These are phyloP conservation scores for Cadophora luteo-olivacea DNA, from an alignment of 2,329 filamentous ascomycete genomes.

Conservation along the genomic window DNA sequence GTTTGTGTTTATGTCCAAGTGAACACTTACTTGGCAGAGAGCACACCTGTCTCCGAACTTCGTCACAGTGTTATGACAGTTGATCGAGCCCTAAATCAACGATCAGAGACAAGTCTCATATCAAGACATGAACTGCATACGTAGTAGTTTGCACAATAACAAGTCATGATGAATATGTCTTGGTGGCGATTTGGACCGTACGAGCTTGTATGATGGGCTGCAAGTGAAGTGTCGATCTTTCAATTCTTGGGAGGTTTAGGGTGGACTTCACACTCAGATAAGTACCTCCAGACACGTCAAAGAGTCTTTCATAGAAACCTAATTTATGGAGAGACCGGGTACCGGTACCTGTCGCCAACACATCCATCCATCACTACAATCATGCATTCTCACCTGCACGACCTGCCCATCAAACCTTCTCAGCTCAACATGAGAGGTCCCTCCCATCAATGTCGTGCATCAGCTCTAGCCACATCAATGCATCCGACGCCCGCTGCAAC, in stretches of 20 bases:
- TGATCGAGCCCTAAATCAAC: slow-evolving; percentile 44
- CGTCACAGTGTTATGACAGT: slow-evolving; percentile 48
- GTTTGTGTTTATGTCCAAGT: background rate
- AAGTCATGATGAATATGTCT: slow-evolving; percentile 41
- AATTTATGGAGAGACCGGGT: background rate
- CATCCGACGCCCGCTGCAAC: slow-evolving; percentile 12
- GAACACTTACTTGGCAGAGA: slow-evolving; percentile 45
- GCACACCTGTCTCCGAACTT: slow-evolving; percentile 49
- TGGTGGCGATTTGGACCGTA: slow-evolving; percentile 13
- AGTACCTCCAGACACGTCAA: slow-evolving; percentile 19
- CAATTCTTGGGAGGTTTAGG: background rate
- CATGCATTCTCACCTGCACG: slow-evolving; percentile 20
- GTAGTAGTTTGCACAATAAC: slow-evolving; percentile 50
- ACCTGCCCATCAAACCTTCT: slow-evolving; percentile 28
- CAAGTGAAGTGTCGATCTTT: slow-evolving; percentile 22
- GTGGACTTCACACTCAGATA: slow-evolving; percentile 21
- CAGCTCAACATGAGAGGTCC: slow-evolving; percentile 3
- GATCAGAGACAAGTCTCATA: slow-evolving; percentile 24
- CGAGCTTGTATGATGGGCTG: background rate
- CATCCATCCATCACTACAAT: background rate
- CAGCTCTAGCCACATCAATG: slow-evolving; percentile 27
- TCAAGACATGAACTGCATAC: slow-evolving; percentile 34
- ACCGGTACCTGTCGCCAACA: background rate
- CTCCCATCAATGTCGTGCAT: slow-evolving; percentile 21
- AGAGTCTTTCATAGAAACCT: background rate